Evolutionary conservation across 148 eudicot species (phyloP).

Genomic region (Diospyros kaki): DNA sequence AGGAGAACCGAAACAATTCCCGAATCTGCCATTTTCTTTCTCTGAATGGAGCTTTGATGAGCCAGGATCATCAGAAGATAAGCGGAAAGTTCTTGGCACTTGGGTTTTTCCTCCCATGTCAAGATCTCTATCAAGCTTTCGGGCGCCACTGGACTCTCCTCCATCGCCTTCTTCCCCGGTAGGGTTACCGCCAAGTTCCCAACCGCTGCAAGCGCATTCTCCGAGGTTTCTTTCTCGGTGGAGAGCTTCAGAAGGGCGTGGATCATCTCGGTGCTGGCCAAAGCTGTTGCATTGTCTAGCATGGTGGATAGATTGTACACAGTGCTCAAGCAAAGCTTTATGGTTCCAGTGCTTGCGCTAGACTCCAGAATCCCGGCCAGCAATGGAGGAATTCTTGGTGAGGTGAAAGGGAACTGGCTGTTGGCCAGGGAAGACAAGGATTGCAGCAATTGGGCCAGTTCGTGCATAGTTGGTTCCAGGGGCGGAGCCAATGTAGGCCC

Average conservation of each 20-base stretch:
- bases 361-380: constrained; percentile 43
- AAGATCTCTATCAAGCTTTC: constrained; percentile 63
- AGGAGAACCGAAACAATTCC: constrained; percentile 72
- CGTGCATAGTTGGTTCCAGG: constrained; percentile 44
- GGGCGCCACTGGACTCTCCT: constrained; percentile 47
- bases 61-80: constrained; percentile 81
- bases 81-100: constrained; percentile 62
- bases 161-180: constrained; percentile 61
- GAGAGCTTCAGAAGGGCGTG: constrained; percentile 42
- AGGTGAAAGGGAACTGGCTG: constrained; percentile 44
- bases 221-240: constrained; percentile 40
- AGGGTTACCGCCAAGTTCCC: constrained; percentile 71
- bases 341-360: constrained; percentile 36
- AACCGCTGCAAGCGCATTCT: constrained; percentile 65
- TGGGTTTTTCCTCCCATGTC: constrained; percentile 72
- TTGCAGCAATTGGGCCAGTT: constrained; percentile 47
- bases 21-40: constrained; percentile 57
- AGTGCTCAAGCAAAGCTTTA: constrained; percentile 45
- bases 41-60: constrained; percentile 56
- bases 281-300: constrained; percentile 43
- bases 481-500: no score
- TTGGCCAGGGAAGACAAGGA: constrained; percentile 62
- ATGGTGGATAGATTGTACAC: constrained; percentile 61
- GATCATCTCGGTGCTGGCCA: constrained; percentile 41
- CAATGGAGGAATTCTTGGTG: constrained; percentile 44